Base-by-base conservation (phyloP, 2,329 filamentous ascomycete genomes). In the Calonectria pteridis region DNA sequence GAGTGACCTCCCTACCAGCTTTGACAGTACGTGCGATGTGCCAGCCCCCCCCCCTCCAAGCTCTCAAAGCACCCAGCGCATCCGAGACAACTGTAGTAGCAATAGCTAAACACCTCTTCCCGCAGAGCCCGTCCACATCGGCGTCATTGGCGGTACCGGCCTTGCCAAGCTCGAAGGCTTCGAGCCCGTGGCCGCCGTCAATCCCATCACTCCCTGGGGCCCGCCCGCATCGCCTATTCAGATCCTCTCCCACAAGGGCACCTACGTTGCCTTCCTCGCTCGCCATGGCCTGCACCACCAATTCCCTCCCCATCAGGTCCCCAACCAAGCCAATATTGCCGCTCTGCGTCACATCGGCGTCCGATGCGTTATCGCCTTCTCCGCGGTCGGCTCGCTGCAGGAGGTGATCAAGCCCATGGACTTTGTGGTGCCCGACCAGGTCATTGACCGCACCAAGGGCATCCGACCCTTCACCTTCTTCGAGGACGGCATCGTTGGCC, bases 391-490 rank as follows among this genome's bases (percentile, higher is more conserved):
- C 75, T 96, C 94, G 81, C 88, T 99, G 83, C 95, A 94, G 83
- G 97, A 98, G 87, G 91, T 95, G 82, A 96, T 99, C 84, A 95
- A 94, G 86, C 97, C 97, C 53, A 94, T 97, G 86, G 97, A 99
- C 88, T 99, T 99, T 84, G 94, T 98, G 66, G 91, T 99, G 16
- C 97, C 96, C 0, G 95, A 98, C 86, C 97, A 99, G 88, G 91
- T 98, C 84, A 98, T 98, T 83, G 97, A 99, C 87, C 94, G 96
- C 76, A 98, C 96, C 78, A 98, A 98, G 91, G 97, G 96, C 68
- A 89, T 98, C 76, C 91, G 97, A 10, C 95, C 96, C 2, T 98
- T 96, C 85, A 98, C 97, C 31, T 99, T 98, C 88, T 99, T 98
- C 84, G 94, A 96, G 85, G 92, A 91, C 78, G 97, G 97, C 35